phyloP scores from a whole-genome alignment of 306 rosid species.

The Citrullus mucosospermus region DNA sequence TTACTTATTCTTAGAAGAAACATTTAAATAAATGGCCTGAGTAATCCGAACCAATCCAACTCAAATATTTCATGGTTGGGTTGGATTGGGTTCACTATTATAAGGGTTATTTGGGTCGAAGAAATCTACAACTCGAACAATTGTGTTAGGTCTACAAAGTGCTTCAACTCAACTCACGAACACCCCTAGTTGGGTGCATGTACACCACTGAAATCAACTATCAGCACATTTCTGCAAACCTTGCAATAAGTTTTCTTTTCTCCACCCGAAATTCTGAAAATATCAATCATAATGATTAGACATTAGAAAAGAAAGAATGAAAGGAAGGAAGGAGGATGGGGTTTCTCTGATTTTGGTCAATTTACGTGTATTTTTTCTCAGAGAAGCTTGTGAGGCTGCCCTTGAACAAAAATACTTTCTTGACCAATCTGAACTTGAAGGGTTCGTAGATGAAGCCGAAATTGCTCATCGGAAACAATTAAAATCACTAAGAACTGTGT shows the following conservation, averaged over 20 bases:
- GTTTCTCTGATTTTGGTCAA: background rate
- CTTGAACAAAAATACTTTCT: slow-evolving; percentile 21
- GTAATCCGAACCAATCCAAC: no score
- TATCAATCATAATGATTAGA: no score
- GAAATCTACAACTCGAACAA: no score
- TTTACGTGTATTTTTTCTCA: slow-evolving; percentile 10
- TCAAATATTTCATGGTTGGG: no score
- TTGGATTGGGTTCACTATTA: no score
- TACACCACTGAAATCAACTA: background rate
- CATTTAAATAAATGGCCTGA: no score
- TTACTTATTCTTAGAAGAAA: no score
- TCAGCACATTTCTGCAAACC: background rate
- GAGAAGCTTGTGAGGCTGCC: slow-evolving; percentile 42
- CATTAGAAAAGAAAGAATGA: background rate
- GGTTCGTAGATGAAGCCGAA: slow-evolving; percentile 41
- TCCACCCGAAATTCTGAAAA: background rate
- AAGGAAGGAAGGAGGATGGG: background rate
- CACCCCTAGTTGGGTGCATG: background rate
- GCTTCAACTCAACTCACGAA: no score
- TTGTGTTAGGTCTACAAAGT: no score
- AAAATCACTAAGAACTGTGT: slow-evolving; percentile 39
- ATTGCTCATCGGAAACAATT: slow-evolving; percentile 29
- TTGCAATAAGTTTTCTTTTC: background rate
- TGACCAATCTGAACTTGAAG: slow-evolving; percentile 34
- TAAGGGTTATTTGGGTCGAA: no score